phyloP scores from a whole-genome alignment of 192 early-diverging fungal genomes.

The Coemansia biformis region DNA sequence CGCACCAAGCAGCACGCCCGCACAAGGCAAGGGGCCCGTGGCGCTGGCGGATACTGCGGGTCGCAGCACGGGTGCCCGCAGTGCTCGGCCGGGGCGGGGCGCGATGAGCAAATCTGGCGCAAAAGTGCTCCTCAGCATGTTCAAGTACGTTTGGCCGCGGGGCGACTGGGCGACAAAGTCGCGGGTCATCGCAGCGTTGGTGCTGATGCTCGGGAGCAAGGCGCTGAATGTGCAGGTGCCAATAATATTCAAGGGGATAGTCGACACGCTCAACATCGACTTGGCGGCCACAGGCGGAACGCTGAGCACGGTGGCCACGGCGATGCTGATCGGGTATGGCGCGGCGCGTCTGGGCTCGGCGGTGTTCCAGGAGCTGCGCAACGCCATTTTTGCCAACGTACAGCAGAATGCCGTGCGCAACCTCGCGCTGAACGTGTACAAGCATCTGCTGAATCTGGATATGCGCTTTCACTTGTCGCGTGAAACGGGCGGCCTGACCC shows the following conservation, averaged over 20 bases:
- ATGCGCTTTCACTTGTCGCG: slow-evolving; percentile 86
- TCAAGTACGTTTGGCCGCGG: slow-evolving; percentile 87
- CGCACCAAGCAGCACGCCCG: too few relatives aligned
- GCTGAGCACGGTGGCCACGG: slow-evolving; percentile 75
- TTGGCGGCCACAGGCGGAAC: slow-evolving; percentile 56
- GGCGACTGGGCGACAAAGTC: slow-evolving; percentile 75
- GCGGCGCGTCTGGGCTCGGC: slow-evolving; percentile 78
- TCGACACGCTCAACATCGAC: slow-evolving; percentile 78
- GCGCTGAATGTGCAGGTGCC: slow-evolving; percentile 91
- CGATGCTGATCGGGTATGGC: slow-evolving; percentile 93
- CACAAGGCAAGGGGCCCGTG: too few relatives aligned
- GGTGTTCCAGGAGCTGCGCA: slow-evolving; percentile 82
- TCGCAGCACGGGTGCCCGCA: too few relatives aligned
- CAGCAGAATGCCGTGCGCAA: slow-evolving; percentile 89
- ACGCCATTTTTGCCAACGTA: slow-evolving; percentile 89
- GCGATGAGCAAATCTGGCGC: slow-evolving; percentile 44
- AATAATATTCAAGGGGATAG: slow-evolving; percentile 87
- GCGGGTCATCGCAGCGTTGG: slow-evolving; percentile 79
- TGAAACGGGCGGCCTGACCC: slow-evolving; percentile 93
- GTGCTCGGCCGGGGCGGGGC: slow-evolving; percentile 16
- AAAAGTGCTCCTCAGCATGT: slow-evolving; percentile 67
- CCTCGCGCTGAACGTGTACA: slow-evolving; percentile 83
- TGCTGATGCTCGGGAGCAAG: slow-evolving; percentile 78
- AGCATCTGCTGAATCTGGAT: slow-evolving; percentile 83
- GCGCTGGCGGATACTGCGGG: too few relatives aligned